Conservation (phyloP, 2,329 filamentous ascomycete species). For the Colletotrichum musae region DNA sequence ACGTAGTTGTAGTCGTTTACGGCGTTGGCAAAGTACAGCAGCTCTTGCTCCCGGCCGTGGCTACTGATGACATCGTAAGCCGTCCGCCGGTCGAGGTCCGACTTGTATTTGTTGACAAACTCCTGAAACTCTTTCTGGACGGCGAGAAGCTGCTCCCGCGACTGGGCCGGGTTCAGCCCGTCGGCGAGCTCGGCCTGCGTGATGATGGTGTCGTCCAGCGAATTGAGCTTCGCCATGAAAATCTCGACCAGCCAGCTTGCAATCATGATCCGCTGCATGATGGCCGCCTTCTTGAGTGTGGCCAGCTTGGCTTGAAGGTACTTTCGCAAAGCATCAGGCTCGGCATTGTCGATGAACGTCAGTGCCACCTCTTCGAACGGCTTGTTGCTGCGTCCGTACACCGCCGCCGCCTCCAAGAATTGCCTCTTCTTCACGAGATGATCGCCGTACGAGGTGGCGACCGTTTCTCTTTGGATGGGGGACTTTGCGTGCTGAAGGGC, state of each 20-base stretch:
- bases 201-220: conserved; percentile 92
- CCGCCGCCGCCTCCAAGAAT: conserved; percentile 86
- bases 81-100: conserved; percentile 90
- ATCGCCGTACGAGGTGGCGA: conserved; percentile 93
- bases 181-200: conserved; percentile 88
- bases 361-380: conserved; percentile 96
- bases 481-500: conserved; percentile 89
- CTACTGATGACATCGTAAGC: conserved; percentile 97
- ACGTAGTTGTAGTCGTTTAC: conserved; percentile 96
- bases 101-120: conserved; percentile 87
- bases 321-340: conserved; percentile 90
- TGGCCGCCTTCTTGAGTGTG: conserved; percentile 83
- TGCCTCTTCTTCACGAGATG: conserved; percentile 85
- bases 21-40: conserved; percentile 90
- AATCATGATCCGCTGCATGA: conserved; percentile 97
- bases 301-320: conserved; percentile 90
- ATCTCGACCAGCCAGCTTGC: conserved; percentile 95
- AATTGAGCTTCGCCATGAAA: conserved; percentile 97
- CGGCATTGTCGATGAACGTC: conserved; percentile 88
- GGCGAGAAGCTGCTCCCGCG: conserved; percentile 77
- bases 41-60: conserved; percentile 92
- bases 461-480: conserved; percentile 86
- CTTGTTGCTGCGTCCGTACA: conserved; percentile 97
- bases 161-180: conserved; percentile 78
- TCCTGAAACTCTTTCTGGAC: conserved; percentile 88